phyloP scores from a whole-genome alignment of 1,284 basidiomycete species.

The Violaceomyces palustris region DNA sequence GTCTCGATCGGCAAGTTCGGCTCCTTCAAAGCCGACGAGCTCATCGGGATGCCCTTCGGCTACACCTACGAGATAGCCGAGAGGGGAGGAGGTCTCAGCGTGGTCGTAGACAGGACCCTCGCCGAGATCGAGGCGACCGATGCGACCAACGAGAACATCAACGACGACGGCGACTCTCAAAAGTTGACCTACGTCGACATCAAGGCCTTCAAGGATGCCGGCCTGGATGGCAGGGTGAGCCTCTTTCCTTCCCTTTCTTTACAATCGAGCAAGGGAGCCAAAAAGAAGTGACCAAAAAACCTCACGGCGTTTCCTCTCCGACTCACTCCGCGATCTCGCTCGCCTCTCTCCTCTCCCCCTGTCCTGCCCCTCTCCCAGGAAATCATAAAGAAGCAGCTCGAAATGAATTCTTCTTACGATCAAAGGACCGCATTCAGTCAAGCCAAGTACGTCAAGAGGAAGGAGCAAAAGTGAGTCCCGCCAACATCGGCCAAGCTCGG shows the following conservation, averaged over 20 bases:
- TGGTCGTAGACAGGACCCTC: slow-evolving; percentile 32
- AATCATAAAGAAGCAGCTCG: slow-evolving; percentile 44
- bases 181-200: slow-evolving; percentile 50
- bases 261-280: too few species aligned
- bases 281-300: too few species aligned
- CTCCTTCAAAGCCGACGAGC: slow-evolving; percentile 42
- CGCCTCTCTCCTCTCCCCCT: neutral
- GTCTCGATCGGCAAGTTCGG: slow-evolving; percentile 52
- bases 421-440: slow-evolving; percentile 47
- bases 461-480: slow-evolving; percentile 41
- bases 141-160: slow-evolving; percentile 52
- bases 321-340: neutral
- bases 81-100: slow-evolving; percentile 7
- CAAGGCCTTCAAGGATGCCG: slow-evolving; percentile 46
- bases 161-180: slow-evolving; percentile 47
- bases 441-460: slow-evolving; percentile 46
- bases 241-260: neutral
- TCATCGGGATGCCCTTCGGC: slow-evolving; percentile 50
- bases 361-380: slow-evolving; percentile 11
- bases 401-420: slow-evolving; percentile 35
- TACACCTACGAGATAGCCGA: slow-evolving; percentile 47
- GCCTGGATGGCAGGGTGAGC: slow-evolving; percentile 37
- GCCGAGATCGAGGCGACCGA: slow-evolving; percentile 39
- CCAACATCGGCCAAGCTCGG: neutral
- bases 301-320: too few species aligned